Percentiles rank a stretch among this genome's conserved stretches.
Evolutionary conservation across 1,284 basidiomycete genomes (phyloP).

Genomic region (Coriolopsis trogii): DNA sequence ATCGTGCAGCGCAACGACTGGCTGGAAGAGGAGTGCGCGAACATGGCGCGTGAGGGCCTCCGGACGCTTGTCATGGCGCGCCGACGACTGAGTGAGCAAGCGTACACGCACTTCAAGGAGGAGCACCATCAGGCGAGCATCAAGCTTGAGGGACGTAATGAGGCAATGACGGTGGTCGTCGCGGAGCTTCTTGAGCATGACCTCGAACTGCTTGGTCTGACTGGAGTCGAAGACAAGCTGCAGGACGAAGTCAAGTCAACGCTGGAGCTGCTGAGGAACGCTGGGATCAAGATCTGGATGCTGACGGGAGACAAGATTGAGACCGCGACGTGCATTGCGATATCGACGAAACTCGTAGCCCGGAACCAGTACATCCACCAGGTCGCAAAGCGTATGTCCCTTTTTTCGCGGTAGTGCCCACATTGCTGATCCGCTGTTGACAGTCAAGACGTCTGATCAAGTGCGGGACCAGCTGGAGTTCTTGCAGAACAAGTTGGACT

Average conservation of each 20-base stretch:
- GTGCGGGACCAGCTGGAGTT: conserved; percentile 94
- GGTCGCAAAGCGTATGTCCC: conserved; percentile 82
- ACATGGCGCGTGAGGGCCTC: conserved; percentile 97
- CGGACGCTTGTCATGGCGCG: conserved; percentile 93
- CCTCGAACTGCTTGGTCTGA: conserved; percentile 90
- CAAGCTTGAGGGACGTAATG: conserved; percentile 77
- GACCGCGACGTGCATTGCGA: conserved; percentile 97
- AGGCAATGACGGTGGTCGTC: conserved; percentile 80
- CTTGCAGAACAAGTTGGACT: conserved; percentile 92
- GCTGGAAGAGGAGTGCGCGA: conserved; percentile 98
- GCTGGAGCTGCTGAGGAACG: conserved; percentile 91
- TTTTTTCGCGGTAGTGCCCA: background rate
- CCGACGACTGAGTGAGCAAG: conserved; percentile 71
- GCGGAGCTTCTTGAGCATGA: conserved; percentile 84
- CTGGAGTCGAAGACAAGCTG: conserved; percentile 98
- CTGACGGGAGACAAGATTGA: conserved; percentile 99
- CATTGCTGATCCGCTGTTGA: conserved; percentile 7
- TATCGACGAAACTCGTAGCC: conserved; percentile 95
- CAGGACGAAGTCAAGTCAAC: conserved; percentile 97
- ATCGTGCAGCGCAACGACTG: conserved; percentile 98
- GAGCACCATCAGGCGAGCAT: conserved; percentile 82
- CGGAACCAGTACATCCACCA: conserved; percentile 98
- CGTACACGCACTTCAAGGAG: conserved; percentile 77
- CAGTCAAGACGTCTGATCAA: conserved; percentile 84
- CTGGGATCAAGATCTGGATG: conserved; percentile 99